A percentile compares a stretch with the other conserved stretches of the same genome.
Conservation (phyloP, 371 early-diverging fungal species). For the Dichotomocladium elegans region DNA sequence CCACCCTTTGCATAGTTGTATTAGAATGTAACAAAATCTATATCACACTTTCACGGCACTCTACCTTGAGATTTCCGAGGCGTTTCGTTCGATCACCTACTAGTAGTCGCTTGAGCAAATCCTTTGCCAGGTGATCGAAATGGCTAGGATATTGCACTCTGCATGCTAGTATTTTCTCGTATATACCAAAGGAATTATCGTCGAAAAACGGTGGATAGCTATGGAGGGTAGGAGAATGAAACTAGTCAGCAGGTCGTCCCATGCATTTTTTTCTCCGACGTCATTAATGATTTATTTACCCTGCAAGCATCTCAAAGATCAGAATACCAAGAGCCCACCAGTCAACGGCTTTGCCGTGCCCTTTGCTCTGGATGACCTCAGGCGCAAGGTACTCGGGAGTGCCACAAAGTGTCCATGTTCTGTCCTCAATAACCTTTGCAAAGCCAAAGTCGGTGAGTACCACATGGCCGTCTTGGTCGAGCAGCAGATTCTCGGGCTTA, state of each 20-base stretch:
- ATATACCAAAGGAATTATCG: slow-evolving; percentile 87
- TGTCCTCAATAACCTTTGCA: slow-evolving; percentile 79
- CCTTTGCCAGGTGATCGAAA: slow-evolving; percentile 72
- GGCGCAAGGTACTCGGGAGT: slow-evolving; percentile 99
- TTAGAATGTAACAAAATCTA: too few species aligned
- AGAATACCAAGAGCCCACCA: slow-evolving; percentile 99
- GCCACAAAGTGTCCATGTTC: slow-evolving; percentile 95
- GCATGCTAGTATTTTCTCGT: slow-evolving; percentile 78
- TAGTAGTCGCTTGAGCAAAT: slow-evolving; percentile 71
- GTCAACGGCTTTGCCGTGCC: slow-evolving; percentile 96
- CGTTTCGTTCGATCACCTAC: slow-evolving; percentile 74
- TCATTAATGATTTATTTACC: slow-evolving; percentile 38
- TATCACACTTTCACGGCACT: too few species aligned
- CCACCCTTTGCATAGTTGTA: slow-evolving; percentile 23
- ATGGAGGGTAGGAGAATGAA: too few species aligned
- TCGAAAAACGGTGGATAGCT: slow-evolving; percentile 93
- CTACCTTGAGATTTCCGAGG: slow-evolving; percentile 57
- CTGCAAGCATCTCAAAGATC: slow-evolving; percentile 94
- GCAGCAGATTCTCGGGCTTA: slow-evolving; percentile 92
- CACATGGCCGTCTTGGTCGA: slow-evolving; percentile 91
- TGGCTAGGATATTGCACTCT: slow-evolving; percentile 72
- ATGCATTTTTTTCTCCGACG: too few species aligned
- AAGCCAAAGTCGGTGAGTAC: slow-evolving; percentile 99
- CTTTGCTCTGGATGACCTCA: slow-evolving; percentile 96
- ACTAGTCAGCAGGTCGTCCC: neutral